Evolutionary conservation across 1,139 yeast genomes (phyloP).

Genomic region (Pichia terricola): DNA sequence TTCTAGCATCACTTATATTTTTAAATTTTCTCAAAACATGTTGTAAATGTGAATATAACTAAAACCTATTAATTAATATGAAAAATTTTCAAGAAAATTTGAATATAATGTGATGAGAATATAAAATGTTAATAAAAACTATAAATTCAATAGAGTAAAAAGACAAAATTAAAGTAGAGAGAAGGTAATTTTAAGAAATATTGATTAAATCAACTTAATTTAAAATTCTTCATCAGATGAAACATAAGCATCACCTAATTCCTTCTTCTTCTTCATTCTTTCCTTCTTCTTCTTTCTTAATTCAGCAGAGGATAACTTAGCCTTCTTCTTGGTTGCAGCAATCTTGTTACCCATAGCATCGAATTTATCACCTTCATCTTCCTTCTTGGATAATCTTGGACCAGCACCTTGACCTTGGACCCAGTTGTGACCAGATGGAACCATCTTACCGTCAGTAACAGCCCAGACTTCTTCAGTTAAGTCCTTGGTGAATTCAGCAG

Average conservation of each 20-base stretch:
- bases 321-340: constrained; percentile 91
- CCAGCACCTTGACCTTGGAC: constrained; percentile 99
- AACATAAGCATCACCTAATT: constrained; percentile 97
- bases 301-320: constrained; percentile 96
- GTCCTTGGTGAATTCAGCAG: constrained; percentile 99
- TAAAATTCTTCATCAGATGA: constrained; percentile 81
- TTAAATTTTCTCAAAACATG: too few relatives aligned
- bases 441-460: constrained; percentile 93
- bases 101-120: too few relatives aligned
- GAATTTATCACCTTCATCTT: constrained; percentile 94
- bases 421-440: constrained; percentile 99
- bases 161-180: not conserved
- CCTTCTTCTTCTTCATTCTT: constrained; percentile 99
- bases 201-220: constrained; percentile 6
- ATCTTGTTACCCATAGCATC: constrained; percentile 99
- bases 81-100: too few relatives aligned
- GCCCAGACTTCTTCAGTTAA: constrained; percentile 99
- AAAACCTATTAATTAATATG: too few relatives aligned
- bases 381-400: constrained; percentile 95
- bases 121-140: too few relatives aligned
- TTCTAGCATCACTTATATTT: too few relatives aligned
- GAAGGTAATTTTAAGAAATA: not conserved
- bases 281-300: constrained; percentile 99
- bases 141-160: not conserved
- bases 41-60: too few relatives aligned